Conservation (phyloP, 352 stramenopile genomes). For the Bremia lactucae region DNA sequence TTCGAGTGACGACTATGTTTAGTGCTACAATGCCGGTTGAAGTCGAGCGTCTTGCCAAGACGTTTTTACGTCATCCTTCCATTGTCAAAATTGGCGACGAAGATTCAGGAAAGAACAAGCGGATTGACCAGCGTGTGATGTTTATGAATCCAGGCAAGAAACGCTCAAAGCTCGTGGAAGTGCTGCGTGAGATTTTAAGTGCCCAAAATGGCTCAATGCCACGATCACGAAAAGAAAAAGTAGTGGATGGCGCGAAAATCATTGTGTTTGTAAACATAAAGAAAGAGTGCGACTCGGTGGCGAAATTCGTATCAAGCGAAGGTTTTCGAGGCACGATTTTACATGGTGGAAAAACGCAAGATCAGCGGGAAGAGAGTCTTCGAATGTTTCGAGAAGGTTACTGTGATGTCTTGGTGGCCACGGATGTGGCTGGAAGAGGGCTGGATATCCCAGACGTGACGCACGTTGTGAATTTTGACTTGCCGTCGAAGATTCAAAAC, state of each 20-base stretch:
- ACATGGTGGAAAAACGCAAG: slow-evolving; percentile 95
- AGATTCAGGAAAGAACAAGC: slow-evolving; percentile 96
- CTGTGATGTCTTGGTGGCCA: slow-evolving; percentile 88
- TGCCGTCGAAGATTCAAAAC: slow-evolving; percentile 95
- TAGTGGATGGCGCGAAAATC: slow-evolving; percentile 85
- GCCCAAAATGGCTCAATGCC: slow-evolving; percentile 30
- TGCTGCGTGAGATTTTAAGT: slow-evolving; percentile 79
- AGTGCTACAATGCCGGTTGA: slow-evolving; percentile 97
- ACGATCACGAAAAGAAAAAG: slow-evolving; percentile 55
- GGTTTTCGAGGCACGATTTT: slow-evolving; percentile 91
- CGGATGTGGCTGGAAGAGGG: slow-evolving; percentile 91
- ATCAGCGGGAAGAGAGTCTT: slow-evolving; percentile 89
- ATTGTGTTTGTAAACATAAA: slow-evolving; percentile 99
- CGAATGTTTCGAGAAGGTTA: slow-evolving; percentile 84
- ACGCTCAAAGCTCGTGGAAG: slow-evolving; percentile 72
- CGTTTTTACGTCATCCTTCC: slow-evolving; percentile 93
- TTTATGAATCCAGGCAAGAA: slow-evolving; percentile 92
- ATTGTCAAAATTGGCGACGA: slow-evolving; percentile 97
- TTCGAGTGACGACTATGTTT: slow-evolving; percentile 94
- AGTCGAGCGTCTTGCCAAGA: slow-evolving; percentile 95
- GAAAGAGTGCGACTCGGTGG: slow-evolving; percentile 94
- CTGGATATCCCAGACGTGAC: slow-evolving; percentile 98
- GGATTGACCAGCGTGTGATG: slow-evolving; percentile 94
- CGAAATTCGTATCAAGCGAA: slow-evolving; percentile 83
- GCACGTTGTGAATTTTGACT: slow-evolving; percentile 98